Base-by-base conservation (phyloP, 2,329 filamentous ascomycete genomes). In the Stagonosporopsis chrysanthemi region DNA sequence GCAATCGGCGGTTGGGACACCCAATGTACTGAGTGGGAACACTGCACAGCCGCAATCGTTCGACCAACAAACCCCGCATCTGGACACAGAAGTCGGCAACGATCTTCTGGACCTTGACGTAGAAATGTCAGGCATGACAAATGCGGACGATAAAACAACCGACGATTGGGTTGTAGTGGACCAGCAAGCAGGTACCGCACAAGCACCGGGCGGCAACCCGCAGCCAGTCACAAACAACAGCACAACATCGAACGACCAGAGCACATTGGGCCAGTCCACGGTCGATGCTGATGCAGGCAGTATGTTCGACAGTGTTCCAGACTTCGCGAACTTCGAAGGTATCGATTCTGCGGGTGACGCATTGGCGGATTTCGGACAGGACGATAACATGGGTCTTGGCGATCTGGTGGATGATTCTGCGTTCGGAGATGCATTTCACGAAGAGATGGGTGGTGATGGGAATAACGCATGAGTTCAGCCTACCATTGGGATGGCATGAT, bases 1-100 rank as follows among this genome's bases (percentile, higher is more conserved):
- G 9, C 83, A 84, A 44, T 89, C 87, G 1, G 81, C 79, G 42
- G 83, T 81, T 15, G 83, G 81, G 5, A 89, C 87, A 6, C 86
- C 87, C 33, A 73, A 69, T 40, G 74, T 75, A 4, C 58, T 69
- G 22, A 47, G 58, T 11, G 58, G 62, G 15, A 68, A 71, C 22
- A 38, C 58, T 22, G 62, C 52, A 14, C 69, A 71, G 42, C 47
- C 56, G n/a, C 42, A 70, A 24, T 55, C 67, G n/a, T 70, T 71
- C 17, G 64, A 68, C 40, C 66, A 68, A 31, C 64, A 67, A 33
- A 62, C 62, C 26, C 58, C 63, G 41, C 68, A 65, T 26, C 59
- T 72, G 23, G 71, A 73, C 17, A 56, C 57, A 35, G 63, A 63
- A 48, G 65, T 61, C 9, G 70, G 63, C 11, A 65, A 72, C 31